Conservation (phyloP, 148 eudicot genomes). For the Linanthus parryae region DNA sequence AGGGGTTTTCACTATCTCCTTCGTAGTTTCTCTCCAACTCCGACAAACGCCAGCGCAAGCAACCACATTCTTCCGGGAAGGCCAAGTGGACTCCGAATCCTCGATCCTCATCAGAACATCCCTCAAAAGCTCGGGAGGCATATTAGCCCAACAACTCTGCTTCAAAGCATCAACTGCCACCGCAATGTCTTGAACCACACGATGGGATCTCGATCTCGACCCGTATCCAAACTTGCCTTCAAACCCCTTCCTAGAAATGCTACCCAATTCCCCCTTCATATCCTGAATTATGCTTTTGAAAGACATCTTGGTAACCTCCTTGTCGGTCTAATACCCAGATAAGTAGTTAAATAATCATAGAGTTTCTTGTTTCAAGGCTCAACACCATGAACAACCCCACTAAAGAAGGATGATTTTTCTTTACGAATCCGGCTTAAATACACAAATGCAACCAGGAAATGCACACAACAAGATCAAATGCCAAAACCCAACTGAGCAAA, state of each 20-base stretch:
- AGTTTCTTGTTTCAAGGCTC: too few relatives aligned
- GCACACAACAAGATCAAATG: too few relatives aligned
- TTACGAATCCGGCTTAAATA: too few relatives aligned
- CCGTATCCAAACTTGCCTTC: slow-evolving; percentile 52
- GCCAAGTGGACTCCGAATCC: slow-evolving; percentile 71
- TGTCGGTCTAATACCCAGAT: slow-evolving; percentile 1
- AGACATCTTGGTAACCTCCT: slow-evolving; percentile 39
- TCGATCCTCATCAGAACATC: slow-evolving; percentile 85
- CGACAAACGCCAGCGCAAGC: slow-evolving; percentile 88
- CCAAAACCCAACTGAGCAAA: too few relatives aligned
- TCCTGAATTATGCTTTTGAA: slow-evolving; percentile 66
- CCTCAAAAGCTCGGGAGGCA: slow-evolving; percentile 86
- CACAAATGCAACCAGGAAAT: too few relatives aligned
- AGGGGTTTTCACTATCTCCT: slow-evolving; percentile 65
- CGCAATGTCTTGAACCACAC: slow-evolving; percentile 60
- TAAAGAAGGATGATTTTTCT: too few relatives aligned
- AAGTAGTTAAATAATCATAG: too few relatives aligned
- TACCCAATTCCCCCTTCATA: slow-evolving; percentile 76
- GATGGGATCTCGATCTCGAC: slow-evolving; percentile 65
- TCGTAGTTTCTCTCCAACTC: slow-evolving; percentile 83
- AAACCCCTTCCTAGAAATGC: slow-evolving; percentile 75
- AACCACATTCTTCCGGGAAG: slow-evolving; percentile 58
- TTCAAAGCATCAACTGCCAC: slow-evolving; percentile 53
- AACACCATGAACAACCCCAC: too few relatives aligned
- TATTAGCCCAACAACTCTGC: slow-evolving; percentile 92